Conservation (phyloP, 306 rosid species). For the Crataegus laevigata region DNA sequence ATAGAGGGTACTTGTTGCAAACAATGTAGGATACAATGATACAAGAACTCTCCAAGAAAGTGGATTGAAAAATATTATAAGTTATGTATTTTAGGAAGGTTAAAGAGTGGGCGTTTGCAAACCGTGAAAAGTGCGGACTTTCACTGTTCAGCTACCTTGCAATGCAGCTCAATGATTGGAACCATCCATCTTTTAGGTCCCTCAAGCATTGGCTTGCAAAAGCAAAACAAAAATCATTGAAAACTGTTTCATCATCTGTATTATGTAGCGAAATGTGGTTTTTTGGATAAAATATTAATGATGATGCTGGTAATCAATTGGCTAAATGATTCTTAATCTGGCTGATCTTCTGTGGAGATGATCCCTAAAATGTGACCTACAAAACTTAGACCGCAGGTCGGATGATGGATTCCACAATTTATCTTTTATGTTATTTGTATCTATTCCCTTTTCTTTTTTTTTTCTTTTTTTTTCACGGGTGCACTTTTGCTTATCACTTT, state of each 20-base stretch:
- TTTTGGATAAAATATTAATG: not conserved
- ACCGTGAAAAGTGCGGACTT: not conserved
- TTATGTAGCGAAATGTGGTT: not conserved
- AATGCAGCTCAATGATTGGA: not conserved
- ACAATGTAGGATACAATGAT: not conserved
- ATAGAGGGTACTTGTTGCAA: not conserved
- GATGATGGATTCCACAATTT: not conserved
- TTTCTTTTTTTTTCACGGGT: too few species aligned
- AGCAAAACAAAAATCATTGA: not conserved
- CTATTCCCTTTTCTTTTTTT: too few species aligned
- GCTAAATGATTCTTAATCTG: not conserved
- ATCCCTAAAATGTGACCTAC: not conserved
- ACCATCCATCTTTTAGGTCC: not conserved
- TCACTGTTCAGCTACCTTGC: not conserved
- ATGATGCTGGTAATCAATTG: not conserved
- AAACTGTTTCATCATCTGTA: not conserved
- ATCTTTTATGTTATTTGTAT: too few species aligned
- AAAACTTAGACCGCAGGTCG: not conserved
- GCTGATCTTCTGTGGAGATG: not conserved
- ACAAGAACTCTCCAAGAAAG: not conserved
- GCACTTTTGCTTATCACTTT: too few species aligned
- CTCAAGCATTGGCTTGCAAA: not conserved
- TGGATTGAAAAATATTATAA: not conserved
- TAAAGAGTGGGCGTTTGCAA: not conserved
- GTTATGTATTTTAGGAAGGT: not conserved